Evolutionary conservation across 768 basidiomycete genomes (phyloP).

Genomic region (Mycena indigotica): DNA sequence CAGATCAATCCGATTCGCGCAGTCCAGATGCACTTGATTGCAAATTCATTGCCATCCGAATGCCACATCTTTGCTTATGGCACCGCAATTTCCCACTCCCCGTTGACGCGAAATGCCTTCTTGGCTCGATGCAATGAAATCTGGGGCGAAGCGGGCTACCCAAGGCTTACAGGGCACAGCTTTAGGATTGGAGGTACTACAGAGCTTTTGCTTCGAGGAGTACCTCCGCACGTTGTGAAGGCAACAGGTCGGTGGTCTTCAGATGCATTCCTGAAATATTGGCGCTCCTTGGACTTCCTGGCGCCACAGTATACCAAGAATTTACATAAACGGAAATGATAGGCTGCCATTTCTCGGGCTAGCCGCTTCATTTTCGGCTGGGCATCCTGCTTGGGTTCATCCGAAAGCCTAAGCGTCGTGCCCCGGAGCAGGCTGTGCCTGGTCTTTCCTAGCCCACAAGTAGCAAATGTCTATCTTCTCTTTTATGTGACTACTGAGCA

Average conservation of each 20-base stretch:
- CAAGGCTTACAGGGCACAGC: conserved; percentile 8
- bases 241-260: conserved; percentile 17
- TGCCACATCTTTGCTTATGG: not conserved
- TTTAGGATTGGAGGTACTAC: conserved; percentile 9
- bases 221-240: conserved; percentile 9
- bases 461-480: not conserved
- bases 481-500: not conserved
- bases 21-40: not conserved
- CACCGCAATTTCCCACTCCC: not conserved
- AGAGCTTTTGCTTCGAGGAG: conserved; percentile 11
- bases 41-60: not conserved
- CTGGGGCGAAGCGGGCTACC: conserved; percentile 14
- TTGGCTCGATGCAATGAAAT: conserved; percentile 21
- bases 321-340: not conserved
- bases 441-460: not conserved
- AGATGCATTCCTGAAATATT: conserved; percentile 29
- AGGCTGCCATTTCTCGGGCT: not conserved
- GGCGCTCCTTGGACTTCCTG: conserved; percentile 17
- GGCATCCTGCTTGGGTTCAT: not conserved
- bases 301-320: conserved; percentile 26
- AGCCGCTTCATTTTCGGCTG: not conserved
- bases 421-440: not conserved
- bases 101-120: conserved; percentile 6
- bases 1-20: not conserved
- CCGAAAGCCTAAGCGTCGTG: not conserved